These are phyloP conservation scores for Penicillium griseofulvum DNA, from an alignment of 2,329 filamentous ascomycete genomes.

Conservation along the genomic window DNA sequence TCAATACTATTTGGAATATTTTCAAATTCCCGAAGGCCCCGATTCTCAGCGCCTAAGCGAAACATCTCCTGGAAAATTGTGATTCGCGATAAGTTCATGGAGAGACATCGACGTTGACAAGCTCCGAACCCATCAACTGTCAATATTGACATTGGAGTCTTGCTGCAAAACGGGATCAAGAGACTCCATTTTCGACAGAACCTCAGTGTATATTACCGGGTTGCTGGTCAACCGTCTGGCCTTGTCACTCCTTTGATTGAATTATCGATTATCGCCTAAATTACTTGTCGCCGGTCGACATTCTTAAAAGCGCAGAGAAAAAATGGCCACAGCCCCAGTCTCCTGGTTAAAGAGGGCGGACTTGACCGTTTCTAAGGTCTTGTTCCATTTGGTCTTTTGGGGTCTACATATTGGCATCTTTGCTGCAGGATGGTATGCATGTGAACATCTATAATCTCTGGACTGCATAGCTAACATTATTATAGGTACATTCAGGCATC, in stretches of 20 bases:
- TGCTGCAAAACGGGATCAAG: neutral
- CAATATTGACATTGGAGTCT: neutral
- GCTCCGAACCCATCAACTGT: neutral
- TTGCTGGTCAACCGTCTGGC: constrained; percentile 23
- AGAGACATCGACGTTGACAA: constrained; percentile 12
- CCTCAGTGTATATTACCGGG: constrained; percentile 5
- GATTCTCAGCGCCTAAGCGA: neutral
- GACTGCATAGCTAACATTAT: constrained; percentile 22
- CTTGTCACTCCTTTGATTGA: constrained; percentile 19
- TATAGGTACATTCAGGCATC: constrained; percentile 72
- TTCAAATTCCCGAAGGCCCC: neutral
- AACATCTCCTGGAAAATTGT: neutral
- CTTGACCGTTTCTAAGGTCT: constrained; percentile 66
- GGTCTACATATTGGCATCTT: constrained; percentile 75
- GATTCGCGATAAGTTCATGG: constrained; percentile 17
- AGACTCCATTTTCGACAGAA: neutral
- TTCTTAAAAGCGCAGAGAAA: constrained; percentile 9
- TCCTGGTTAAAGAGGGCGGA: constrained; percentile 48
- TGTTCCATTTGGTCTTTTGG: constrained; percentile 83
- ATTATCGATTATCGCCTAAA: neutral
- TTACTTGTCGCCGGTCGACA: constrained; percentile 30
- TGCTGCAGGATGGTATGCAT: constrained; percentile 74
- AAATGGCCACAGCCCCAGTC: constrained; percentile 11
- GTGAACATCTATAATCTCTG: neutral
- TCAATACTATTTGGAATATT: neutral